Evolutionary conservation across 2,329 filamentous ascomycete species (phyloP), one percentile per base, ranked within the genome.

Genomic region (Colletotrichum sp.): DNA sequence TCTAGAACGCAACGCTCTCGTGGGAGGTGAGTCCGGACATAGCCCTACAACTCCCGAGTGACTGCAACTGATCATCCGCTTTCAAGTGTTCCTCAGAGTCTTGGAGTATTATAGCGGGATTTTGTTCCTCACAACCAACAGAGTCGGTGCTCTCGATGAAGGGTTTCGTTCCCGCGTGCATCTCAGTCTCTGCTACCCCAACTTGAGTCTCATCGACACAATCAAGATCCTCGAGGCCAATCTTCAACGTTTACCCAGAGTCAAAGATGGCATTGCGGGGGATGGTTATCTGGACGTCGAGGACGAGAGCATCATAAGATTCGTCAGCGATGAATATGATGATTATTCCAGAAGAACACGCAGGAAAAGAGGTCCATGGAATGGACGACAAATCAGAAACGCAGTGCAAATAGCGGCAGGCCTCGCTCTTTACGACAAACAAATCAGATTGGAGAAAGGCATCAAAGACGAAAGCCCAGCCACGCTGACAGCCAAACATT

Each of bases 61-160:
- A 34, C 32, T 1, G 32, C 1, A 34, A 34, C 32, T 34, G 32
- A 34, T 5, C 32, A 13, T 6, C 32, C 1, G 32, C 13, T 34
- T 34, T 1, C 5, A 13, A 34, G 85, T 87, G 4, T 87, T 87
- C 65, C 81, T 87, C 6, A 81, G 85, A 0, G 80, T 83, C 0
- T 78, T 87, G 1, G 85, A 87, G 70, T 87, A 86, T 77, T 87
- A 85, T 69, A 75, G 78, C 4, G 86, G 86, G 2, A 84, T 87
- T 65, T 77, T 87, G 1, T 86, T 85, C 77, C 80, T 89, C 8
- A 89, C 87, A 0, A 88, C 86, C 9, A 89, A 88, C 78, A 83
- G 86, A 3, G 84, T 87, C 2, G 85, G 85, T 2, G 79, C 80
- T 7, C 83, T 89, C n/a, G 87, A 89, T 73, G 85, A 87, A 63